Percentiles rank a stretch among this genome's conserved stretches.
Conservation (phyloP, 345 rosid genomes). For the Fremontodendron californicum region DNA sequence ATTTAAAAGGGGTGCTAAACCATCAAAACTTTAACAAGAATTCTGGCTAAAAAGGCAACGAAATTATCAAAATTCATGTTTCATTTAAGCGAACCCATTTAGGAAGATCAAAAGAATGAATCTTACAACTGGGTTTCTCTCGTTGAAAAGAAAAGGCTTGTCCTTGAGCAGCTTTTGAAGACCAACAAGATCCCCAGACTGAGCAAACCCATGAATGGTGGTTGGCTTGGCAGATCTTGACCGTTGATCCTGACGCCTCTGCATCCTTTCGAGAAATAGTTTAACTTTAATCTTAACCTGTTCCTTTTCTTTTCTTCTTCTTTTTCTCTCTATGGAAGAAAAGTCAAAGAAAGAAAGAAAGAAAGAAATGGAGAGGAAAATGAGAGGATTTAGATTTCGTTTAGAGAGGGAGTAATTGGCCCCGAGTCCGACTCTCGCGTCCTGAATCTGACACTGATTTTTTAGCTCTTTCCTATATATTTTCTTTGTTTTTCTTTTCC, state of each 20-base stretch:
- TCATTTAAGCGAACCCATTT: no score
- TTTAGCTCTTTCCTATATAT: neutral
- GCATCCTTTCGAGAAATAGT: slow-evolving; percentile 37
- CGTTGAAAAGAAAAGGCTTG: slow-evolving; percentile 75
- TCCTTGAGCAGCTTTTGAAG: slow-evolving; percentile 67
- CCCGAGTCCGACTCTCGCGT: slow-evolving; percentile 42
- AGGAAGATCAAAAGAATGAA: neutral
- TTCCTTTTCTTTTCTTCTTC: neutral
- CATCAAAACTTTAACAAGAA: neutral
- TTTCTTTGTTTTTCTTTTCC: neutral
- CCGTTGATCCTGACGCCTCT: slow-evolving; percentile 51
- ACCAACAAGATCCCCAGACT: slow-evolving; percentile 67
- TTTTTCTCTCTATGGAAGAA: neutral
- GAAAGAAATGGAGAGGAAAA: slow-evolving; percentile 1
- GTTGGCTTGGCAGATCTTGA: slow-evolving; percentile 65
- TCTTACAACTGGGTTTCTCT: slow-evolving; percentile 83
- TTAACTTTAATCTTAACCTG: no score
- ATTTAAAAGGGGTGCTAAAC: no score
- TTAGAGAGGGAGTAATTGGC: slow-evolving; percentile 9
- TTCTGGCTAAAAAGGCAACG: neutral
- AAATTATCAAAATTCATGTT: neutral
- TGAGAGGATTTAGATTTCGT: neutral
- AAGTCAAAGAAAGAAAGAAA: slow-evolving; percentile 4
- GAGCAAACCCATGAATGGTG: slow-evolving; percentile 86
- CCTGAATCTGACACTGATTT: slow-evolving; percentile 10